These are phyloP conservation scores for Xylariomycetidae sp. DNA, from an alignment of 2,329 filamentous ascomycete species.

Conservation along the genomic window DNA sequence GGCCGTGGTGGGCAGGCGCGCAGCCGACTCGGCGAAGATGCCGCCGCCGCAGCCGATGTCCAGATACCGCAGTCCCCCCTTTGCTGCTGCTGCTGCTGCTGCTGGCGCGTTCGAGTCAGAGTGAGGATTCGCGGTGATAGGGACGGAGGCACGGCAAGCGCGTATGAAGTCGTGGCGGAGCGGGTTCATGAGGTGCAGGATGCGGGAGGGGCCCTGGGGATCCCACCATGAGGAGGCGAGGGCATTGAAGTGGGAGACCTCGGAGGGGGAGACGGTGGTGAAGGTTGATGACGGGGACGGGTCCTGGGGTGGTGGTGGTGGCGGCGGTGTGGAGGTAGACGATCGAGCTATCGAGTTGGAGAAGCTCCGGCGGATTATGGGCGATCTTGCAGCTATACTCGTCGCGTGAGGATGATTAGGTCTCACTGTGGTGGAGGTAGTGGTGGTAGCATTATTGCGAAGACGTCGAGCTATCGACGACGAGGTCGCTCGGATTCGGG, in stretches of 20 bases:
- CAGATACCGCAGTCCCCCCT: conserved; percentile 64
- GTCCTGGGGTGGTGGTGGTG: conserved; percentile 2
- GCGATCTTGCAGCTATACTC: no score
- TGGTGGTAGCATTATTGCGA: no score
- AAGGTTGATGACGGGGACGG: conserved; percentile 24
- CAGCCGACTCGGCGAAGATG: conserved; percentile 88
- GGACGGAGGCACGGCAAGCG: conserved; percentile 58
- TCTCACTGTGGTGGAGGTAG: no score
- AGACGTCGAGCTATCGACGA: no score
- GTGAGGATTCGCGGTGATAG: conserved; percentile 34
- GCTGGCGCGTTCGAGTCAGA: no score
- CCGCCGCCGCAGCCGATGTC: conserved; percentile 95
- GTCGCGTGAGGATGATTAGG: no score
- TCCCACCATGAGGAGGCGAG: conserved; percentile 98
- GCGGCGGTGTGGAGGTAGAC: no score
- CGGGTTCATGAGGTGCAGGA: conserved; percentile 97
- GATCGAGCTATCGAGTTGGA: conserved; percentile 1
- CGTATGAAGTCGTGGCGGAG: conserved; percentile 89
- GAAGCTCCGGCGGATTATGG: no score
- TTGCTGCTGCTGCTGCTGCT: no score
- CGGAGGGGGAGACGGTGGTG: conserved; percentile 78
- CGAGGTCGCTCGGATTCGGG: no score
- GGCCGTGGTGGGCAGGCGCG: conserved; percentile 58
- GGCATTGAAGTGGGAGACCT: conserved; percentile 90
- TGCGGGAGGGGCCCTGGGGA: conserved; percentile 82